Base-by-base conservation (phyloP, 257 asterid genomes). In the Petunia secreta region DNA sequence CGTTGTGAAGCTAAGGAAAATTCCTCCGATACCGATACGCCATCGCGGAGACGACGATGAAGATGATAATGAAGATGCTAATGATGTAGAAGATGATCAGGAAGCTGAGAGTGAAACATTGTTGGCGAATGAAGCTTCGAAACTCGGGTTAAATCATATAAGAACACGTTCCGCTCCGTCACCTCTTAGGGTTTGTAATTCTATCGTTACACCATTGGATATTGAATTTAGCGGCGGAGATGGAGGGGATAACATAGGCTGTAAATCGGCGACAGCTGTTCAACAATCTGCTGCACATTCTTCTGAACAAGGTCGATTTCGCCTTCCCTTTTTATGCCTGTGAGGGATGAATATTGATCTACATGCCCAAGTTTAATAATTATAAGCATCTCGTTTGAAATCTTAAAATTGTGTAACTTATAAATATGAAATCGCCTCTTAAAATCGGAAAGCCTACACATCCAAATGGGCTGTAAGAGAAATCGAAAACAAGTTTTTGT, bases 141-240 rank as follows among this genome's bases (percentile, higher is more conserved):
- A 65, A 79, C 79, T 91, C 62, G 97, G 96, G 66, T 94, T 91
- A 63, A 91, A 91, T 80, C 97, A 88, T 82, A 92, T 93, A 63
- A 82, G 94, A 90, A 96, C 98, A 6, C 92, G 91, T 59, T 86
- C 86, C 50, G 91, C 95, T 4, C 81, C 86, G 80, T 85, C 89
- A 81, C 93, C 90, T 75, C 85, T 89, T 40, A 75, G 81, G 62
- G 75, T 77, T 80, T 79, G 82, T 3, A 83, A 75, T 85, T 85
- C 91, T 59, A 75, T 84, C 10, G 85, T 77, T 8, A 41, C n/a
- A 44, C 79, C 84, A 44, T 81, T 74, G 74, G 79, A 79, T 77
- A 75, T 77, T 44, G 83, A 79, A 44, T 43, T 43, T 77, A 79
- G 16, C 10, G 85, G 53, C 11, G 64, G 77, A 16, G 89, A 84